Percentiles rank a stretch among this genome's conserved stretches.
These are phyloP conservation scores for Alternaria gansuensis DNA, from an alignment of 2,329 filamentous ascomycete genomes.

Conservation along the genomic window DNA sequence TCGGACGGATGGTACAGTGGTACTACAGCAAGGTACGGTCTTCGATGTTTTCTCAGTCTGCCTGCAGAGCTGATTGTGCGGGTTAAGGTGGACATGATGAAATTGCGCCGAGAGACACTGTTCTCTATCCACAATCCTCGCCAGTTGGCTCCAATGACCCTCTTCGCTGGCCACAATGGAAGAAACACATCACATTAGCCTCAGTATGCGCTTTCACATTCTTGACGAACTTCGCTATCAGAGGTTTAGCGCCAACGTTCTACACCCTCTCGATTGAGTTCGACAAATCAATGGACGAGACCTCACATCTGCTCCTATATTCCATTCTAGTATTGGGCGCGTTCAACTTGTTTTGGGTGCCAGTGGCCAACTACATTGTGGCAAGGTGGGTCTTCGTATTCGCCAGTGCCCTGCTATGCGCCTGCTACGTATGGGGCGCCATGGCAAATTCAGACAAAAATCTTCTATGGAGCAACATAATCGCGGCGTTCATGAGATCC, in stretches of 20 bases:
- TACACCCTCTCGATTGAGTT: conserved; percentile 58
- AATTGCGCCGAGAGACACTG: conserved; percentile 31
- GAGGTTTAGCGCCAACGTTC: conserved; percentile 57
- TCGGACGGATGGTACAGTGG: conserved; percentile 53
- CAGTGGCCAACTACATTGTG: conserved; percentile 59
- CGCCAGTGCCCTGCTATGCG: conserved; percentile 56
- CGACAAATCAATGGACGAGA: conserved; percentile 56
- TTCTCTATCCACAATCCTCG: conserved; percentile 61
- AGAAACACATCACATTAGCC: conserved; percentile 55
- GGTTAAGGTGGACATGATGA: conserved; percentile 5
- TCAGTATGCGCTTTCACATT: conserved; percentile 59
- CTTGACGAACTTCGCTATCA: conserved; percentile 58
- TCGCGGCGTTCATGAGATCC: conserved; percentile 58
- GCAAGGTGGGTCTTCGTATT: conserved; percentile 60
- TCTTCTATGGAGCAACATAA: conserved; percentile 58
- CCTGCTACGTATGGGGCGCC: conserved; percentile 60
- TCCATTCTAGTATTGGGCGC: conserved; percentile 60
- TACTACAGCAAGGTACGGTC: conserved; percentile 40
- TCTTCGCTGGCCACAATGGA: conserved; percentile 58
- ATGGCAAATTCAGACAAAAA: conserved; percentile 54
- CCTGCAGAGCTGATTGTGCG: conserved; percentile 5
- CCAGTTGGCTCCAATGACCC: conserved; percentile 60
- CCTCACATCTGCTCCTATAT: conserved; percentile 53
- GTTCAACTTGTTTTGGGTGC: conserved; percentile 64
- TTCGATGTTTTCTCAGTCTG: not conserved